Conservation (phyloP, 2,329 filamentous ascomycete genomes). For the Peltaster fructicola region DNA sequence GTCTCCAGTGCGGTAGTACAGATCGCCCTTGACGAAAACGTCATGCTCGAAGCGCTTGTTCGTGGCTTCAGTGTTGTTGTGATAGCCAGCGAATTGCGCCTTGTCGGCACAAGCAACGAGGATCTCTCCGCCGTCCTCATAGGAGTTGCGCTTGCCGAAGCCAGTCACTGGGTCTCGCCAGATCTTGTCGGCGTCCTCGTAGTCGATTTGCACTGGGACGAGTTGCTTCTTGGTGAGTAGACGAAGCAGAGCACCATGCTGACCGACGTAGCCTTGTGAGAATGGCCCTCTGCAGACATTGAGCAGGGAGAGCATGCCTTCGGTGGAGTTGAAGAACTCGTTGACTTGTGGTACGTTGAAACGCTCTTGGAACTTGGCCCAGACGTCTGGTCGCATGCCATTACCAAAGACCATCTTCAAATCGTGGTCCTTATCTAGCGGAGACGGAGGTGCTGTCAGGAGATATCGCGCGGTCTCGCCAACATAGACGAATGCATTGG, state of each 20-base stretch:
- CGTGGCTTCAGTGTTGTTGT: slow-evolving; percentile 48
- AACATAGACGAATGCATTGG: slow-evolving; percentile 60
- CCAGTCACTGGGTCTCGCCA: slow-evolving; percentile 48
- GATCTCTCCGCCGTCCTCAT: slow-evolving; percentile 58
- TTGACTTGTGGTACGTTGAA: slow-evolving; percentile 45
- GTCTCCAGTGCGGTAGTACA: slow-evolving; percentile 32
- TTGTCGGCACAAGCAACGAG: slow-evolving; percentile 44
- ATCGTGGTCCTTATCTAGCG: slow-evolving; percentile 40
- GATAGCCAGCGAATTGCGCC: slow-evolving; percentile 50
- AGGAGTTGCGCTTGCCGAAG: slow-evolving; percentile 44
- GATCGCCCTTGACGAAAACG: slow-evolving; percentile 30
- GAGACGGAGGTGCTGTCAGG: slow-evolving; percentile 46
- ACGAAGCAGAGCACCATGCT: slow-evolving; percentile 48
- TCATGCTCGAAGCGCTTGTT: slow-evolving; percentile 33
- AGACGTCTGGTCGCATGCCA: slow-evolving; percentile 51
- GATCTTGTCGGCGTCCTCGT: slow-evolving; percentile 45
- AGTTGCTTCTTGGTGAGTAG: slow-evolving; percentile 34
- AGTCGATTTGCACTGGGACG: slow-evolving; percentile 51
- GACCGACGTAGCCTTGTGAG: slow-evolving; percentile 46
- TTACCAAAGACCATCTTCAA: slow-evolving; percentile 47
- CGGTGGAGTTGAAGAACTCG: slow-evolving; percentile 66
- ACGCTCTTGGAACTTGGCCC: slow-evolving; percentile 44
- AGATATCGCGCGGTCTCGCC: slow-evolving; percentile 63
- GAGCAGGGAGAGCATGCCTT: slow-evolving; percentile 46
- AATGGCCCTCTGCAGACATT: slow-evolving; percentile 36